phyloP scores from a whole-genome alignment of 2,329 filamentous ascomycete genomes.

The Arthrobotrys musiformis region DNA sequence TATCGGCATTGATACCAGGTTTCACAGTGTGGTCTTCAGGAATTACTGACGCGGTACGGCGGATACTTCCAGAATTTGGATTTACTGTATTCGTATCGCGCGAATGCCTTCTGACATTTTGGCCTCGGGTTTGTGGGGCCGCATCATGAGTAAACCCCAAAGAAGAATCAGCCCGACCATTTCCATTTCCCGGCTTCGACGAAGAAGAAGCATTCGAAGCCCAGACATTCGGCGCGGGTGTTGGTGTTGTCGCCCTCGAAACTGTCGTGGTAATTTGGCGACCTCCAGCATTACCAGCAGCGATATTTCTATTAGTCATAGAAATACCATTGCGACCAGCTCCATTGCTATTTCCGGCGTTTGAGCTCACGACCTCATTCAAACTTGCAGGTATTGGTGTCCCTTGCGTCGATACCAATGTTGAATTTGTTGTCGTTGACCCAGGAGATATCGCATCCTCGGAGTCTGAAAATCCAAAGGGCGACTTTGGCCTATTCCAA shows the following conservation, averaged over 20 bases:
- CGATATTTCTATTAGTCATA: slow-evolving; percentile 20
- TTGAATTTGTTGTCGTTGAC: slow-evolving; percentile 23
- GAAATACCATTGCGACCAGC: slow-evolving; percentile 16
- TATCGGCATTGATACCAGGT: background rate
- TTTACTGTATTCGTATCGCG: slow-evolving; percentile 7
- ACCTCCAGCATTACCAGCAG: background rate
- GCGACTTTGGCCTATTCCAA: slow-evolving; percentile 55
- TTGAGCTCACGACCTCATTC: slow-evolving; percentile 22
- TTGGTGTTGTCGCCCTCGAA: slow-evolving; percentile 38
- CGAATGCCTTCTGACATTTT: slow-evolving; percentile 31
- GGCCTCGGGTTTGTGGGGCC: background rate
- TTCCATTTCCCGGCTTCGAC: background rate
- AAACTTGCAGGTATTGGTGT: slow-evolving; percentile 2
- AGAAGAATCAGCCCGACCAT: slow-evolving; percentile 28
- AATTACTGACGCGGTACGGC: slow-evolving; percentile 36
- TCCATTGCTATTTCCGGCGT: slow-evolving; percentile 6
- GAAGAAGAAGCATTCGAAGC: background rate
- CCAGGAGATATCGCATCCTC: slow-evolving; percentile 21
- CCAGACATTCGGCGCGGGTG: slow-evolving; percentile 11
- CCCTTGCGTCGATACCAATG: background rate
- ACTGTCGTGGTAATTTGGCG: slow-evolving; percentile 39
- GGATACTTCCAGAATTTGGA: slow-evolving; percentile 7
- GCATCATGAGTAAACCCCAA: slow-evolving; percentile 37
- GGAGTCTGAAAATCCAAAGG: slow-evolving; percentile 29
- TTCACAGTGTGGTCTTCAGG: slow-evolving; percentile 36